Evolutionary conservation across 306 rosid species (phyloP).

Genomic region (Rosa multiflora): DNA sequence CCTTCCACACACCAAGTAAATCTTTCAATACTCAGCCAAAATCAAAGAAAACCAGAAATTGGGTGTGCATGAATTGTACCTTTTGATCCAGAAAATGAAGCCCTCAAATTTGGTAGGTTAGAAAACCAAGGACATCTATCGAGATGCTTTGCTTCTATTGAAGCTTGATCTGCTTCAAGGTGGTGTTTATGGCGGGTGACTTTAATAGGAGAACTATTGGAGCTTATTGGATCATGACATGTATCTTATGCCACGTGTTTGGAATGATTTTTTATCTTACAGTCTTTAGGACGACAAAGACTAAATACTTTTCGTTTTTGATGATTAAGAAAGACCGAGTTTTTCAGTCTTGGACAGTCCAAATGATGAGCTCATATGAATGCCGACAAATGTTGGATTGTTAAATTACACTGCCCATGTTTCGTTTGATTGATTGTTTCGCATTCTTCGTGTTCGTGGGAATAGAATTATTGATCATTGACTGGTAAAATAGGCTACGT

Average conservation of each 20-base stretch:
- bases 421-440: background rate
- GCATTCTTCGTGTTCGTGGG: background rate
- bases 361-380: background rate
- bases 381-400: background rate
- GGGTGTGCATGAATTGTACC: background rate
- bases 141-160: background rate
- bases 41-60: background rate
- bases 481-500: background rate
- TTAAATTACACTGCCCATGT: background rate
- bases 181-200: background rate
- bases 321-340: background rate
- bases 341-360: background rate
- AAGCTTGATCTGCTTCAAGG: conserved; percentile 6
- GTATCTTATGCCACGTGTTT: background rate
- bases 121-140: background rate
- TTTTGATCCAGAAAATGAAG: background rate
- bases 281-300: background rate
- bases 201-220: background rate
- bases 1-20: background rate
- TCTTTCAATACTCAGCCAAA: background rate
- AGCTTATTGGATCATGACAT: background rate
- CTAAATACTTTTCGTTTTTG: background rate
- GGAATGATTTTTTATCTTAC: background rate
- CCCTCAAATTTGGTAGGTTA: conserved; percentile 3
- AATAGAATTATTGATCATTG: background rate